phyloP scores from a whole-genome alignment of 2,329 filamentous ascomycete genomes.

The Xenoacremonium recifei region DNA sequence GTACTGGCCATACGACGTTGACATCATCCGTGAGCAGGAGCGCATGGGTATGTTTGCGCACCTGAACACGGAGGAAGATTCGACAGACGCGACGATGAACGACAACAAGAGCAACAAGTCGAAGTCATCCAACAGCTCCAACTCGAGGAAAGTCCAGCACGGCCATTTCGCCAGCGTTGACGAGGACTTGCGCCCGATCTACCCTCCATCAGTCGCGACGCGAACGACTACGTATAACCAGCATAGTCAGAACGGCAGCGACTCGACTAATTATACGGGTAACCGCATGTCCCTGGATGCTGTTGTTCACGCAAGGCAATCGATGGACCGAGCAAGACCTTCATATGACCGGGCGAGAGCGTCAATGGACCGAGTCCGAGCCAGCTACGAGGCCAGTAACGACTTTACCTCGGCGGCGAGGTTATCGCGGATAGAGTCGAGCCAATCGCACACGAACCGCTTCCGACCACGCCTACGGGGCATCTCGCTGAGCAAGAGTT shows the following conservation, averaged over 20 bases:
- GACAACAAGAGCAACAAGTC: slow-evolving; percentile 38
- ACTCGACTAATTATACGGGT: slow-evolving; percentile 85
- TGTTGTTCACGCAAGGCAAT: slow-evolving; percentile 45
- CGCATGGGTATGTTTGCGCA: slow-evolving; percentile 78
- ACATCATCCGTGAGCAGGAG: slow-evolving; percentile 93
- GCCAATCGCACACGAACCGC: slow-evolving; percentile 44
- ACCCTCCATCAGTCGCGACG: slow-evolving; percentile 85
- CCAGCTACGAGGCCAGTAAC: slow-evolving; percentile 81
- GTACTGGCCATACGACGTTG: slow-evolving; percentile 88
- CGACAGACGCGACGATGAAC: slow-evolving; percentile 37
- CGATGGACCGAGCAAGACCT: slow-evolving; percentile 68
- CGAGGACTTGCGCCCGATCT: slow-evolving; percentile 89
- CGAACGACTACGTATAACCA: slow-evolving; percentile 71
- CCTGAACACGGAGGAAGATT: slow-evolving; percentile 44
- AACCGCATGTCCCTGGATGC: slow-evolving; percentile 61
- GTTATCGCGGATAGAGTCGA: slow-evolving; percentile 79
- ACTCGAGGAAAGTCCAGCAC: slow-evolving; percentile 50
- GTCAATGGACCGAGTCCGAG: slow-evolving; percentile 81
- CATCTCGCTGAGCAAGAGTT: slow-evolving; percentile 41
- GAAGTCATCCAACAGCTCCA: slow-evolving; percentile 58
- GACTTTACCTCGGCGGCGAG: slow-evolving; percentile 92
- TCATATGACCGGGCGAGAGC: slow-evolving; percentile 86
- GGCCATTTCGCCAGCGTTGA: slow-evolving; percentile 64
- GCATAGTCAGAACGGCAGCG: slow-evolving; percentile 86
- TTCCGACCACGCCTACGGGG: slow-evolving; percentile 41